These are phyloP conservation scores for Margaritispora aquatica DNA, from an alignment of 495 filamentous ascomycete genomes.

Conservation along the genomic window DNA sequence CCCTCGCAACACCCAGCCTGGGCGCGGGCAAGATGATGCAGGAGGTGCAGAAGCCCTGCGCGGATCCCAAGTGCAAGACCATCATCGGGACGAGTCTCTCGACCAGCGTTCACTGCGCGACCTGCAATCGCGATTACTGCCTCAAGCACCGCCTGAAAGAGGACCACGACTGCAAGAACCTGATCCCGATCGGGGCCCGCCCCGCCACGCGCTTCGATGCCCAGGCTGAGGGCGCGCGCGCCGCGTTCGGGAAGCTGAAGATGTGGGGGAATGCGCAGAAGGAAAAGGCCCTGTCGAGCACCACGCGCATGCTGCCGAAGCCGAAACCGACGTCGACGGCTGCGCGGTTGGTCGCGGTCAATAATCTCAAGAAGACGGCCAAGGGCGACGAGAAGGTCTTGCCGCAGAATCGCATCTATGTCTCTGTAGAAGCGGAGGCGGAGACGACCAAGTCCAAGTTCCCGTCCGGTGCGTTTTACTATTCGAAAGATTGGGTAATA, in stretches of 20 bases:
- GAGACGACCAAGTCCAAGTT: slow-evolving; percentile 69
- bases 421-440: slow-evolving; percentile 81
- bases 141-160: slow-evolving; percentile 84
- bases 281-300: slow-evolving; percentile 44
- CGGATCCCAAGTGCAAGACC: slow-evolving; percentile 71
- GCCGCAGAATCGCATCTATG: slow-evolving; percentile 72
- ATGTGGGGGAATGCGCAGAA: slow-evolving; percentile 63
- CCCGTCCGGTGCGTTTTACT: slow-evolving; percentile 77
- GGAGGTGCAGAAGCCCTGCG: slow-evolving; percentile 55
- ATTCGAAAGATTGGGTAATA: slow-evolving; percentile 78
- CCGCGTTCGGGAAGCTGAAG: slow-evolving; percentile 57
- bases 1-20: slow-evolving; percentile 36
- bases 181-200: slow-evolving; percentile 52
- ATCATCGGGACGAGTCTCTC: slow-evolving; percentile 72
- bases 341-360: slow-evolving; percentile 55
- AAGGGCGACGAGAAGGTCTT: slow-evolving; percentile 83
- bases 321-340: slow-evolving; percentile 54
- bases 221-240: slow-evolving; percentile 46
- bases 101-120: slow-evolving; percentile 72
- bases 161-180: slow-evolving; percentile 74
- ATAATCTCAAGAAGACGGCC: slow-evolving; percentile 72
- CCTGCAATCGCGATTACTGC: slow-evolving; percentile 83
- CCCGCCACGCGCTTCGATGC: slow-evolving; percentile 10
- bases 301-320: slow-evolving; percentile 46
- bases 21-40: slow-evolving; percentile 35